Evolutionary conservation across 2,329 filamentous ascomycete species (phyloP).

Genomic region (Botrytis paeoniae): DNA sequence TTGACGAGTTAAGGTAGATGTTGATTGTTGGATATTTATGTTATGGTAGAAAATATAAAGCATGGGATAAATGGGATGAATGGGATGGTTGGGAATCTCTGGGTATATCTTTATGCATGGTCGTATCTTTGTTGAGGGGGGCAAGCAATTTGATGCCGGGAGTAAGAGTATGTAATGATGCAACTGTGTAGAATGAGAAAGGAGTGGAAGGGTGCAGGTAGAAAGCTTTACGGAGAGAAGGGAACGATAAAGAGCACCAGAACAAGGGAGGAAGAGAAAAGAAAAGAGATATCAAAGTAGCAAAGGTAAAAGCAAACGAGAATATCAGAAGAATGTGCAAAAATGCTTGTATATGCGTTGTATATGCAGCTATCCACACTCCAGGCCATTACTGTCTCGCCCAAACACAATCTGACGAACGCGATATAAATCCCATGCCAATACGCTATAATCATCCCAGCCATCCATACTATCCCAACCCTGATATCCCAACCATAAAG

Average conservation of each 20-base stretch:
- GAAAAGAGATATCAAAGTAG: not conserved
- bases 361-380: not conserved
- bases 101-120: not conserved
- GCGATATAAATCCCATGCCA: not conserved
- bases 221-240: not conserved
- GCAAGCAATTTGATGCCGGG: not conserved
- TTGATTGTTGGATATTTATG: not conserved
- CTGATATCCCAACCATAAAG: not conserved
- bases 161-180: not conserved
- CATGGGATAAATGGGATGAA: not conserved
- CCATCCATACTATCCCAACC: not conserved
- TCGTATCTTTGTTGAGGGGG: too few relatives aligned
- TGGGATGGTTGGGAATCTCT: not conserved
- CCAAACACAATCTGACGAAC: not conserved
- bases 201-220: not conserved
- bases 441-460: not conserved
- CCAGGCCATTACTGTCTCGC: not conserved
- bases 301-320: not conserved
- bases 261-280: not conserved
- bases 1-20: not conserved
- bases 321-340: not conserved
- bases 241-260: not conserved
- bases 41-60: not conserved
- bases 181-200: not conserved
- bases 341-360: not conserved